phyloP scores from a whole-genome alignment of 2,329 filamentous ascomycete species.

The Mollisia scopiformis region DNA sequence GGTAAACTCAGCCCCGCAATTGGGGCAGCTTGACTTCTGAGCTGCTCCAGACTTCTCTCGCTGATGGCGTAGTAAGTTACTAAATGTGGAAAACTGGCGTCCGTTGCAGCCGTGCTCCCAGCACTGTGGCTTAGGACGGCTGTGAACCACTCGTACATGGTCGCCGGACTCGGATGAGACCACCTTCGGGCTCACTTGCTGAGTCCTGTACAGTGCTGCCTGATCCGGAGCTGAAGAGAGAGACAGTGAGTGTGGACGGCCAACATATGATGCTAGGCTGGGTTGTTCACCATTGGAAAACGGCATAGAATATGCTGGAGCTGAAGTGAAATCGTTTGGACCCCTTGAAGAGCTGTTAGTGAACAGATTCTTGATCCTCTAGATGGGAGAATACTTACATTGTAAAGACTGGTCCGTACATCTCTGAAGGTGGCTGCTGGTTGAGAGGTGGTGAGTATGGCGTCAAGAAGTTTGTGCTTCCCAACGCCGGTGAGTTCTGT shows the following conservation, averaged over 20 bases:
- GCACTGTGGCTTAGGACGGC: constrained; percentile 89
- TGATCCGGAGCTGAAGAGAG: constrained; percentile 35
- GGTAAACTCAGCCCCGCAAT: constrained; percentile 92
- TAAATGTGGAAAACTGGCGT: constrained; percentile 93
- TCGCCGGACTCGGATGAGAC: constrained; percentile 45
- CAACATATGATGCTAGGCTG: constrained; percentile 30
- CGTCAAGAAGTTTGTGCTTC: constrained; percentile 32
- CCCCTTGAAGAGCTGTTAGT: constrained; percentile 19
- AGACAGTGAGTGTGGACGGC: constrained; percentile 34
- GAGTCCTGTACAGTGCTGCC: constrained; percentile 31
- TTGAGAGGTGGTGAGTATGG: constrained; percentile 33
- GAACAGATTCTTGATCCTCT: neutral
- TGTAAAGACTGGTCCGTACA: constrained; percentile 35
- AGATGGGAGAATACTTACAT: constrained; percentile 28
- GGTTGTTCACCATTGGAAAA: constrained; percentile 29
- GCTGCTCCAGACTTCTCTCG: constrained; percentile 93
- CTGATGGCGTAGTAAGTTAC: constrained; percentile 90
- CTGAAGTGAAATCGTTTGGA: constrained; percentile 31
- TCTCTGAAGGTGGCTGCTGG: constrained; percentile 30
- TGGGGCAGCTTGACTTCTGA: constrained; percentile 84
- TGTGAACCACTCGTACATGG: constrained; percentile 71
- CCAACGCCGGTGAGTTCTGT: constrained; percentile 30
- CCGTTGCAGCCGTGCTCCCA: constrained; percentile 98
- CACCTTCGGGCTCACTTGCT: constrained; percentile 40
- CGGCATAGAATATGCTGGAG: constrained; percentile 31